Percentiles rank a stretch among this genome's conserved stretches.
phyloP scores from a whole-genome alignment of 306 rosid genomes.

The Castanea sativa region DNA sequence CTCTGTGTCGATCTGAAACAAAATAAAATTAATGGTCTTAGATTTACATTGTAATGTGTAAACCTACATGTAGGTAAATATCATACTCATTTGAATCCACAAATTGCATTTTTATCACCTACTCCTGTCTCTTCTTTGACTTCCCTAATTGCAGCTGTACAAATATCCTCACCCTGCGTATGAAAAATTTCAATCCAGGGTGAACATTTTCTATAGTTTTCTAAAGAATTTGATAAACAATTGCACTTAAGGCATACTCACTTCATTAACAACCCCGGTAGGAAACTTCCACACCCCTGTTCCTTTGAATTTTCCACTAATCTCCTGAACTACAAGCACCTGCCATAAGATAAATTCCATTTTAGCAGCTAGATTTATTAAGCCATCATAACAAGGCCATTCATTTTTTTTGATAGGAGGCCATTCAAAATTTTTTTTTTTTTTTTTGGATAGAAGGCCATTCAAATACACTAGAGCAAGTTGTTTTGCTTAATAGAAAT shows the following conservation, averaged over 20 bases:
- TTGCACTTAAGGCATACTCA: slow-evolving; percentile 21
- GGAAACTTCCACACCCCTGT: slow-evolving; percentile 84
- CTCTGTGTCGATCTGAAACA: slow-evolving; percentile 66
- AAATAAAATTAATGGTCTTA: slow-evolving; percentile 18
- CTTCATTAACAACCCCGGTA: slow-evolving; percentile 76
- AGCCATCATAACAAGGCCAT: background rate
- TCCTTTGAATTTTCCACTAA: slow-evolving; percentile 53
- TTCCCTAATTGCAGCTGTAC: slow-evolving; percentile 74
- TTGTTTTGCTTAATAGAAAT: no score
- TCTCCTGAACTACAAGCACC: slow-evolving; percentile 88
- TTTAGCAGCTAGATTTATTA: slow-evolving; percentile 9
- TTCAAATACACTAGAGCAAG: background rate
- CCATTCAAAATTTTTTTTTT: no score
- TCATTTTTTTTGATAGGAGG: no score
- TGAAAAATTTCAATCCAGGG: background rate
- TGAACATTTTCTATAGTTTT: background rate
- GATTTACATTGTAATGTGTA: background rate
- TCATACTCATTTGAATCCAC: background rate
- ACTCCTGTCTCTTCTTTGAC: slow-evolving; percentile 95
- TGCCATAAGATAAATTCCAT: slow-evolving; percentile 21
- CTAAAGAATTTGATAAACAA: background rate
- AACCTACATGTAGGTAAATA: background rate
- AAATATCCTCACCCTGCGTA: slow-evolving; percentile 79
- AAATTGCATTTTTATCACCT: slow-evolving; percentile 23
- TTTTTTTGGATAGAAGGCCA: no score